These are phyloP conservation scores for Spathaspora passalidarum DNA, from an alignment of 805 yeast species.

Conservation along the genomic window DNA sequence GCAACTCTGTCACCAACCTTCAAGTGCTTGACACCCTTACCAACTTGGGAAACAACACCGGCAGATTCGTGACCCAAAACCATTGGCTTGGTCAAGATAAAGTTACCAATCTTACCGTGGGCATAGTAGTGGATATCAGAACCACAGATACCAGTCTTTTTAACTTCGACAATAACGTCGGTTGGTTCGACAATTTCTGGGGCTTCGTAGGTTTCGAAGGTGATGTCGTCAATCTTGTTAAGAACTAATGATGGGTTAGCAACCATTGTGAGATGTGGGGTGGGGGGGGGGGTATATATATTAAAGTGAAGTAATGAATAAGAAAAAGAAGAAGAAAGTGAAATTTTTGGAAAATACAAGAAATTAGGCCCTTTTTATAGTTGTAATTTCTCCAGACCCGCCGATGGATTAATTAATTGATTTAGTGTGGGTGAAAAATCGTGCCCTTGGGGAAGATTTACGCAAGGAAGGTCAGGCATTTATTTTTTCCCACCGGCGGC, in stretches of 20 bases:
- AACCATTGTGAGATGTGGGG: constrained; percentile 15
- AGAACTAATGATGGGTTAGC: constrained; percentile 59
- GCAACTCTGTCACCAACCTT: constrained; percentile 84
- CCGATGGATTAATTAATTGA: not conserved
- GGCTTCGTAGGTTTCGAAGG: constrained; percentile 63
- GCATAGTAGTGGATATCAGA: constrained; percentile 81
- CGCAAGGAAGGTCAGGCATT: constrained; percentile 1
- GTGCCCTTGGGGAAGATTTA: not conserved
- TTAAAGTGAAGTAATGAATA: too few species aligned
- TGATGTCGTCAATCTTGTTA: constrained; percentile 58
- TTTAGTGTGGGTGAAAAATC: not conserved
- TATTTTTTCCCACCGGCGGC: not conserved
- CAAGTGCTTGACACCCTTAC: constrained; percentile 58
- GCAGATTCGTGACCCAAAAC: constrained; percentile 87
- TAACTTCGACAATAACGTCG: constrained; percentile 70
- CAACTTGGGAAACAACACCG: constrained; percentile 72
- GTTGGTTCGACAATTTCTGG: constrained; percentile 62
- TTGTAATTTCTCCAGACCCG: not conserved
- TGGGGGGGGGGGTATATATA: too few species aligned
- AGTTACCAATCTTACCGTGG: constrained; percentile 77
- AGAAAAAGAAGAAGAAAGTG: not conserved
- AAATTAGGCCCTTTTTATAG: not conserved
- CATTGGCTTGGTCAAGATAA: constrained; percentile 73
- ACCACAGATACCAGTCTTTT: constrained; percentile 87
- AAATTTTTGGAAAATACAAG: not conserved